Conservation (phyloP, 345 rosid genomes). For the Bretschneidera sinensis region DNA sequence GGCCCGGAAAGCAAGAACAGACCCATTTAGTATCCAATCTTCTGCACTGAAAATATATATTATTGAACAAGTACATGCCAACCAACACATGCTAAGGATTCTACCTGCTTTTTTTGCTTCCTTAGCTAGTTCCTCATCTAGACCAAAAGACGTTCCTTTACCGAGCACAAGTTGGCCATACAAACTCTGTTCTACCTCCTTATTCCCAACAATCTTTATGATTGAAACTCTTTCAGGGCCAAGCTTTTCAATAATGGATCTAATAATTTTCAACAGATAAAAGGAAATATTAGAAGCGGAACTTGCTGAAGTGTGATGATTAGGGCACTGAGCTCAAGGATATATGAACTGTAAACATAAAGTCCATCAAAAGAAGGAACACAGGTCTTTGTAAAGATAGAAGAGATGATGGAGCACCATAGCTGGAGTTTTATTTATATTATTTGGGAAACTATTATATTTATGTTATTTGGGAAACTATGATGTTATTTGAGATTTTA, state of each 20-base stretch:
- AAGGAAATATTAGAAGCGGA: conserved; percentile 5
- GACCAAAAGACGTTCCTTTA: conserved; percentile 47
- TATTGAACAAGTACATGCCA: conserved; percentile 5
- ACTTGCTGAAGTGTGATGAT: too few relatives aligned
- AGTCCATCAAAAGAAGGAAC: too few relatives aligned
- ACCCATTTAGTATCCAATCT: conserved; percentile 18
- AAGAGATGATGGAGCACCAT: too few relatives aligned
- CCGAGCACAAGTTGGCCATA: conserved; percentile 77
- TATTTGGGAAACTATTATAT: too few relatives aligned
- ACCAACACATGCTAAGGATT: conserved; percentile 6
- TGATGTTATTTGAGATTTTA: too few relatives aligned
- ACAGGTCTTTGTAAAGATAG: too few relatives aligned
- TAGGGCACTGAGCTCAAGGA: too few relatives aligned
- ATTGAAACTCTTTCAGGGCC: conserved; percentile 61
- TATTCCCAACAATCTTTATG: conserved; percentile 56
- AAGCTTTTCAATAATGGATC: conserved; percentile 75
- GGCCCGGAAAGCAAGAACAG: conserved; percentile 25
- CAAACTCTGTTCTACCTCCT: conserved; percentile 68
- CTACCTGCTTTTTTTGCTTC: conserved; percentile 82
- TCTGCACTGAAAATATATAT: conserved; percentile 11
- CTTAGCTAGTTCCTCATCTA: conserved; percentile 70
- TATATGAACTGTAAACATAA: too few relatives aligned
- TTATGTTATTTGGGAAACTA: too few relatives aligned
- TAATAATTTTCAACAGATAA: conserved; percentile 23
- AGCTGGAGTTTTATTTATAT: too few relatives aligned